Evolutionary conservation across 208 protist species (phyloP).

Genomic region (Acanthamoeba quina): DNA sequence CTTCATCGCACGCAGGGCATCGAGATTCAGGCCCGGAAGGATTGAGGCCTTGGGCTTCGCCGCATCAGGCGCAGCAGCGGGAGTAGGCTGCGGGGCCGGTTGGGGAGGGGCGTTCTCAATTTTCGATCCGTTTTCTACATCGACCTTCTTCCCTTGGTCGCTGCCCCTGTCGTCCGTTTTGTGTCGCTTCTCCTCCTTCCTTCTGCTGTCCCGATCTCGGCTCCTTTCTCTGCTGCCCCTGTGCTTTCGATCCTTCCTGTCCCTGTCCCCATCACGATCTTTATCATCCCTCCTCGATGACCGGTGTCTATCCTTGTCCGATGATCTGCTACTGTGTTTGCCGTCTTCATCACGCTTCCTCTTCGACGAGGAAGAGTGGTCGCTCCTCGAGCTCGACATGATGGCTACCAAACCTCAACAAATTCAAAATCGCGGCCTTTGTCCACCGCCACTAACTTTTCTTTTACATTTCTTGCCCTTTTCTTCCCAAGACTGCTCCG

Average conservation of each 20-base stretch:
- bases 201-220: not conserved
- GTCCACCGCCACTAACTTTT: not conserved
- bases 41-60: not conserved
- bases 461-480: not conserved
- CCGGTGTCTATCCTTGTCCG: not conserved
- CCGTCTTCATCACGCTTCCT: not conserved
- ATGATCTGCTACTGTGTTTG: not conserved
- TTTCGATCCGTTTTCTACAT: not conserved
- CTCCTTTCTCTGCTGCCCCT: not conserved
- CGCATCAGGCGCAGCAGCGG: not conserved
- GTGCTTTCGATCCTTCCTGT: not conserved
- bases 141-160: not conserved
- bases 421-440: not conserved
- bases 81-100: not conserved
- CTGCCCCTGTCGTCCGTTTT: not conserved
- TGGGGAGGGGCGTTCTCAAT: not conserved
- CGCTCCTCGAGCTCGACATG: not conserved
- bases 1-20: slow-evolving; percentile 7
- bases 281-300: not conserved
- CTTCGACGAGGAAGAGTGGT: not conserved
- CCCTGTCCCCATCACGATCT: not conserved
- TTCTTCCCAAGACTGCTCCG: no score
- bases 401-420: no score
- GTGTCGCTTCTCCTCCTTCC: slow-evolving; percentile 46
- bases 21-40: slow-evolving; percentile 13